Base-by-base conservation (phyloP, 2,329 filamentous ascomycete species). In the Fusarium abutilonis region DNA sequence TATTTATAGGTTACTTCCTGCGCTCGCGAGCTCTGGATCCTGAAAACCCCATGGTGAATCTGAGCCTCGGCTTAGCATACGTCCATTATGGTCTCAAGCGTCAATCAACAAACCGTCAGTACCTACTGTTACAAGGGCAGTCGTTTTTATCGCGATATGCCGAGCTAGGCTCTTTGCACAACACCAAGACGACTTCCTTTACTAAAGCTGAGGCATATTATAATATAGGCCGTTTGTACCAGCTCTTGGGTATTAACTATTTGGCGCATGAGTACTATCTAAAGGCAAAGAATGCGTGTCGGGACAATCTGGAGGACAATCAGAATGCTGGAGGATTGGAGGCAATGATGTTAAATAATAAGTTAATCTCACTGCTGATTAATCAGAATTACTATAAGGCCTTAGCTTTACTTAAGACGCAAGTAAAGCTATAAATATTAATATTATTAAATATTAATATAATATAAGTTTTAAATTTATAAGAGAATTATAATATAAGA, bases 61-160 rank as follows among this genome's bases (percentile, higher is more conserved):
- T 99, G 10, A 90, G 86, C 67, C 88, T 97, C 21, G 93, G 89
- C 0, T 83, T 95, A 11, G 89, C 89, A 28, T 98, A 97, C 74
- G 85, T 97, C 35, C 92, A 97, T 74, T 90, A 95, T 73, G 89
- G 90, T 1, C 84, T 97, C 71, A 97, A 98, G 75, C 86, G 94
- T 3, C 92, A 96, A 74, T 88, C 90, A 0, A 92, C 94, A 43
- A 98, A 98, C 73, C 83, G 95, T 2, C 94, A 98, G 72, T 94
- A 91, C 71, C 86, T 93, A 36, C 87, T 97, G 38, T 82, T 92
- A 63, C 93, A 98, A 74, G 95, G 93, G 0, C 83, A 97, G 46
- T 82, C 88, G 0, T 97, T 97, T 70, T 77, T 98, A 54, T 86
- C 69, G 5, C 67, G 71, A n/a, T 78, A 78, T 34, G 68, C 70